Evolutionary conservation across 2,329 filamentous ascomycete genomes (phyloP), one percentile per base, ranked within the genome.

Genomic region (Cryphonectria naterciae): DNA sequence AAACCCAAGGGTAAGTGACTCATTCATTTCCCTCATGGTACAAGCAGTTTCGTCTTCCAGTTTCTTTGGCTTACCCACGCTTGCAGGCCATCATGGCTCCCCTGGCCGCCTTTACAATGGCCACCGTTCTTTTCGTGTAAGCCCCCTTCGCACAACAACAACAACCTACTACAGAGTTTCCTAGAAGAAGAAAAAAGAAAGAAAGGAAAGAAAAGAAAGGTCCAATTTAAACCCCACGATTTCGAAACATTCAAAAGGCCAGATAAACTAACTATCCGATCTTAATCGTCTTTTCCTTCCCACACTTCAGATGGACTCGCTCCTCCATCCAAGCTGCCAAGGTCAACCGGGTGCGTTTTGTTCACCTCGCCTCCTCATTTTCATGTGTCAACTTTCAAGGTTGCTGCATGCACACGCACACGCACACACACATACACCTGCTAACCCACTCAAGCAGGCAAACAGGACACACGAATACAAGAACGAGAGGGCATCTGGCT

Each of bases 321-420:
- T 73, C 72, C 2, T 73, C 72, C 6, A 73, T 73, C 11, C 68
- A 70, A 49, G 65, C 70, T 41, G 72, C 72, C 17, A 73, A 73
- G 56, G 68, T 70, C n/a, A 73, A 73, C 58, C 65, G 70, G 35
- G 72, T 73, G 60, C 41, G 72, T 49, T 2, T 39, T 4, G 13
- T 41, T 4, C n/a, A 39, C 37, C 37, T 39, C 37, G 37, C 10
- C 37, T 8, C 2, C 37, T 1, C 37, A 39, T 11, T 13, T 39
- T 13, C 37, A 39, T 39, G 37, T 39, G 37, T 39, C 37, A 39
- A 39, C 10, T 13, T 10, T 39, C 37, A 39, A 10, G 10, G 37
- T 39, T 39, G 37, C 37, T 39, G 10, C 11, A 11, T 39, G 37
- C 37, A 2, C 37, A 39, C 10, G 1, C 37, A 39, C 10, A 39